A percentile compares a stretch with the other conserved stretches of the same genome.
Evolutionary conservation across 2,329 filamentous ascomycete genomes (phyloP).

Genomic region (Beauveria rudraprayagi): DNA sequence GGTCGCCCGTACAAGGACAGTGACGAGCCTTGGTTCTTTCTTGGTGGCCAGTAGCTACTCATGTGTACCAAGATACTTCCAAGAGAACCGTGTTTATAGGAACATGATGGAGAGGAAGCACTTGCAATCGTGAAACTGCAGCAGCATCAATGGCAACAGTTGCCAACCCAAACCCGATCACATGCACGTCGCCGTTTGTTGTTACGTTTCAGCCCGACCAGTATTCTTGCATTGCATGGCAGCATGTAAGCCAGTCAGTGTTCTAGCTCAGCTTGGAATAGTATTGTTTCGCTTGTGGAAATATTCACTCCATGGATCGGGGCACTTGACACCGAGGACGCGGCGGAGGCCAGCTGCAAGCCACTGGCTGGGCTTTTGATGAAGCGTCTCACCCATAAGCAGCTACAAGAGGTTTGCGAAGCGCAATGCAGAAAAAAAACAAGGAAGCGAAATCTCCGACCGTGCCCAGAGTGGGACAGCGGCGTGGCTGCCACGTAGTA

Average conservation of each 20-base stretch:
- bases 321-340: neutral
- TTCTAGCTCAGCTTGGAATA: constrained; percentile 4
- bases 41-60: constrained; percentile 2
- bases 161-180: neutral
- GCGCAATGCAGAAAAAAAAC: neutral
- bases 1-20: constrained; percentile 38
- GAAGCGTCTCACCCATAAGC: neutral
- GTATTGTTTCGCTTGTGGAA: constrained; percentile 1
- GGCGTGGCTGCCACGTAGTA: constrained; percentile 7
- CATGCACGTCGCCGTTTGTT: neutral
- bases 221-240: constrained; percentile 3
- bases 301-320: neutral
- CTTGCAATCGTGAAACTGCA: neutral
- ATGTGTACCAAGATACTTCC: neutral
- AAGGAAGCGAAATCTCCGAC: constrained; percentile 7
- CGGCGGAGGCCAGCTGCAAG: neutral
- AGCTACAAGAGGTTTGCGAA: neutral
- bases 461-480: constrained; percentile 9
- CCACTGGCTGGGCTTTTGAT: neutral
- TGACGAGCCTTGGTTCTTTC: constrained; percentile 37
- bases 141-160: neutral
- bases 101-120: neutral
- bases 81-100: neutral
- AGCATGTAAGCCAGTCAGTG: neutral
- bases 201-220: constrained; percentile 8